phyloP scores from a whole-genome alignment of 75 land plant species.

The Azolla pinnata region DNA sequence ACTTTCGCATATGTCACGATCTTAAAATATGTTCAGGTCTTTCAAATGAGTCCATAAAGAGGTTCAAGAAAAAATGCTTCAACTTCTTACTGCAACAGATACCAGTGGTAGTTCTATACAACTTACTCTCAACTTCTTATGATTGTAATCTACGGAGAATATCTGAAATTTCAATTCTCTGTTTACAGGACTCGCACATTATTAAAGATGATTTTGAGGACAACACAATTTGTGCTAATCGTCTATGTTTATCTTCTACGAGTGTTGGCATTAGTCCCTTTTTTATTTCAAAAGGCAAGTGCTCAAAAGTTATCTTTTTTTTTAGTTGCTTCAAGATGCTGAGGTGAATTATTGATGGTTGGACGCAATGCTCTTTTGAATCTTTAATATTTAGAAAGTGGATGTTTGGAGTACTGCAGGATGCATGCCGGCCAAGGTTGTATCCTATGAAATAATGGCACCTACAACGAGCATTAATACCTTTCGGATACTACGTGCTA shows the following conservation, averaged over 20 bases:
- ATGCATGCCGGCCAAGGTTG: slow-evolving; percentile 11
- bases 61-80: slow-evolving; percentile 38
- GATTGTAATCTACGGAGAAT: too few species aligned
- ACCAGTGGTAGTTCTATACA: slow-evolving; percentile 23
- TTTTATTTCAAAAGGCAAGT: slow-evolving; percentile 61
- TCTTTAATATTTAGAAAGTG: not conserved
- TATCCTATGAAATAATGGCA: slow-evolving; percentile 59
- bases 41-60: slow-evolving; percentile 40
- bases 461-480: slow-evolving; percentile 86
- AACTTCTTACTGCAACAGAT: slow-evolving; percentile 51
- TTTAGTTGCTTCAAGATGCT: too few species aligned
- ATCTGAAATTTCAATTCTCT: too few species aligned
- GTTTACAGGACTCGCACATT: not conserved
- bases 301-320: too few species aligned
- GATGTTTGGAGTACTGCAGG: slow-evolving; percentile 20
- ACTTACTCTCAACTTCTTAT: too few species aligned
- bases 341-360: too few species aligned
- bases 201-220: not conserved
- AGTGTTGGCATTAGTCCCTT: slow-evolving; percentile 80
- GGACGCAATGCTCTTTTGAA: too few species aligned
- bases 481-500: slow-evolving; percentile 75
- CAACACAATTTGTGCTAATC: not conserved
- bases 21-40: slow-evolving; percentile 69
- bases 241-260: not conserved
- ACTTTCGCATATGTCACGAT: too few species aligned